Percentiles rank a stretch among this genome's conserved stretches.
phyloP scores from a whole-genome alignment of 2,329 filamentous ascomycete genomes.

The Trichophyton equinum region DNA sequence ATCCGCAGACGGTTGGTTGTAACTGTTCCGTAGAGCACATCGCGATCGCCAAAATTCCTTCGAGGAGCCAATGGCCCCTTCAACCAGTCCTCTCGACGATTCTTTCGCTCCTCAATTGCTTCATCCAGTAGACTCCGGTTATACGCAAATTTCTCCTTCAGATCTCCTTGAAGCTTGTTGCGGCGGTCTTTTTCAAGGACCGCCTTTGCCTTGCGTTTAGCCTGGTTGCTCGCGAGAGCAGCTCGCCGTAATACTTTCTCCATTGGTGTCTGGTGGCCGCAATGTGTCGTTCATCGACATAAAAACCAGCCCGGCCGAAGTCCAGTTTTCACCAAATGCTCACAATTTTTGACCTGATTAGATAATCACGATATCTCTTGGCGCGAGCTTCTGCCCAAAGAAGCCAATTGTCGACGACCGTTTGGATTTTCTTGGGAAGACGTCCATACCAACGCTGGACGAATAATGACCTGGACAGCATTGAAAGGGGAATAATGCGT shows the following conservation, averaged over 20 bases:
- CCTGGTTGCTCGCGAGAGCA: slow-evolving; percentile 54
- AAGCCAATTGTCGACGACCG: neutral
- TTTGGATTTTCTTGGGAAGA: neutral
- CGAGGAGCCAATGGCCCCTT: slow-evolving; percentile 67
- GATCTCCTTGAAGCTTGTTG: slow-evolving; percentile 22
- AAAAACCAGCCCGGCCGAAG: neutral
- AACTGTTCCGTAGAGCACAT: slow-evolving; percentile 49
- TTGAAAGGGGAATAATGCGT: too few species aligned
- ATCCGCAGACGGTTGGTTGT: slow-evolving; percentile 24
- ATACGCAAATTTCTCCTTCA: slow-evolving; percentile 21
- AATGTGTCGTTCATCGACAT: slow-evolving; percentile 1
- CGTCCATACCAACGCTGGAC: neutral
- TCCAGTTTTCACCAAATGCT: neutral
- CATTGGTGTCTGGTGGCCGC: slow-evolving; percentile 36
- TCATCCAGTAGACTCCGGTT: slow-evolving; percentile 25
- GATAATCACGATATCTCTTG: neutral
- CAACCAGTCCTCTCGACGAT: slow-evolving; percentile 63
- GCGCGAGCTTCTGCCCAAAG: neutral
- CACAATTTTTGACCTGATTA: neutral
- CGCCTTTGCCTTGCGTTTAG: slow-evolving; percentile 34
- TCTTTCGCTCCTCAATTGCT: slow-evolving; percentile 40
- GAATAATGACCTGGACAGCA: too few species aligned
- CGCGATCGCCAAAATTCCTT: slow-evolving; percentile 51
- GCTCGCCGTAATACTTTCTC: slow-evolving; percentile 59
- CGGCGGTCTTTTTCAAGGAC: slow-evolving; percentile 31